Conservation (phyloP, 1,284 basidiomycete genomes). For the Trametes hirsuta region DNA sequence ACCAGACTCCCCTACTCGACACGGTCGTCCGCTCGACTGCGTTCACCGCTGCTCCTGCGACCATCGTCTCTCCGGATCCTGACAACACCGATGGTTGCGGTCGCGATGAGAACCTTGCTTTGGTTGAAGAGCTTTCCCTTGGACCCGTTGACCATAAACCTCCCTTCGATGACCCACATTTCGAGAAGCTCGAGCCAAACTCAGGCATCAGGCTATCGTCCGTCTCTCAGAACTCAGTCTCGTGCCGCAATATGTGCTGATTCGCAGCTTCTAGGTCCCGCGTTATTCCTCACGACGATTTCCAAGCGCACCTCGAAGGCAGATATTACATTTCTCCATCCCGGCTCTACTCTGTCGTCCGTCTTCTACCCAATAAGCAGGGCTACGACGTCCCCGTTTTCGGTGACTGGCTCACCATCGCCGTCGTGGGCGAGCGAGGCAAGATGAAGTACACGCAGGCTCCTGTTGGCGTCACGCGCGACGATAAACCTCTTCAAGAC, state of each 20-base stretch:
- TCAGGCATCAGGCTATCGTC: constrained; percentile 86
- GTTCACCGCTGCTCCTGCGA: constrained; percentile 42
- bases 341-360: constrained; percentile 83
- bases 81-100: constrained; percentile 27
- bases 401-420: constrained; percentile 91
- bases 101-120: constrained; percentile 69
- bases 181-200: constrained; percentile 83
- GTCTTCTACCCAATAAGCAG: constrained; percentile 75
- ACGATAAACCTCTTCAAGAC: constrained; percentile 44
- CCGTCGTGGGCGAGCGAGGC: constrained; percentile 85
- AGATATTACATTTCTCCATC: constrained; percentile 90
- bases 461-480: constrained; percentile 56
- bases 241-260: constrained; percentile 7
- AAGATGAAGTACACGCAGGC: constrained; percentile 70
- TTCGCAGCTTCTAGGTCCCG: constrained; percentile 60
- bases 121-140: constrained; percentile 74
- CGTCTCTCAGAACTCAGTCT: constrained; percentile 35
- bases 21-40: constrained; percentile 42
- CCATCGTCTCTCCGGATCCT: background rate
- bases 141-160: constrained; percentile 77
- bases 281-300: constrained; percentile 69
- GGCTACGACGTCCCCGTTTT: constrained; percentile 90
- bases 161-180: constrained; percentile 70
- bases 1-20: constrained; percentile 23
- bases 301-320: constrained; percentile 83